Evolutionary conservation across 176 grass and related monocot species (phyloP), one percentile per base, ranked within the genome.

Genomic region (Saccharum spontaneum): DNA sequence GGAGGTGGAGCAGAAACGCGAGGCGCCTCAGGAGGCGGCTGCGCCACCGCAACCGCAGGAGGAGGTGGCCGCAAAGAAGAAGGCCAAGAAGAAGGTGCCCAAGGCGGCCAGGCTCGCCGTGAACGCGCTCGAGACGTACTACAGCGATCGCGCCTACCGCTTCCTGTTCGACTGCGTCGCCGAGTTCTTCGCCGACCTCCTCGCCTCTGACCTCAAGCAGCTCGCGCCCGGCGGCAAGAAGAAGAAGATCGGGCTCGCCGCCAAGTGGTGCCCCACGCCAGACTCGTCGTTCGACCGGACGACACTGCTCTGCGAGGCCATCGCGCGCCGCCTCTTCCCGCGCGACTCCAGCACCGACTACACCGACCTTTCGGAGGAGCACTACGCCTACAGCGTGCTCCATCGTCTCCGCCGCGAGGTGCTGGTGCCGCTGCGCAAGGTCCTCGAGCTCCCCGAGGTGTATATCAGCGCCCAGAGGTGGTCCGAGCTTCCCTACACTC

Each of bases 231-330:
- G 34, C 13, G 73, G 48, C 15, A 75, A 73, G 13, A 45, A 84
- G 22, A 26, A 33, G 22, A 71, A 79, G 40, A 81, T 94, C 26
- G 83, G 79, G 55, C 89, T 94, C 49, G 89, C 92, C 36, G 83
- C 92, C 65, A 94, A 91, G 78, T 94, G 88, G 91, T 94, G 91
- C 66, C 91, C 88, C 10, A 86, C 88, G 22, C 82, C 84, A 18
- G 86, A 82, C 36, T 88, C 82, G 67, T 94, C 86, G 38, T 88
- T 76, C n/a, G 86, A 91, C 59, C 80, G 50, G 34, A 79, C 80
- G 71, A 92, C 76, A 11, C 87, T 92, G 69, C 87, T 92, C 80
- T 90, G 87, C 79, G 87, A 92, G 83, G 80, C 91, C n/a, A 76
- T 92, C 39, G 85, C 85, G 2, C 71, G 91, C 40, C 82, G 86